phyloP scores from a whole-genome alignment of 106 monocot genomes.

The Dioscorea dumetorum region DNA sequence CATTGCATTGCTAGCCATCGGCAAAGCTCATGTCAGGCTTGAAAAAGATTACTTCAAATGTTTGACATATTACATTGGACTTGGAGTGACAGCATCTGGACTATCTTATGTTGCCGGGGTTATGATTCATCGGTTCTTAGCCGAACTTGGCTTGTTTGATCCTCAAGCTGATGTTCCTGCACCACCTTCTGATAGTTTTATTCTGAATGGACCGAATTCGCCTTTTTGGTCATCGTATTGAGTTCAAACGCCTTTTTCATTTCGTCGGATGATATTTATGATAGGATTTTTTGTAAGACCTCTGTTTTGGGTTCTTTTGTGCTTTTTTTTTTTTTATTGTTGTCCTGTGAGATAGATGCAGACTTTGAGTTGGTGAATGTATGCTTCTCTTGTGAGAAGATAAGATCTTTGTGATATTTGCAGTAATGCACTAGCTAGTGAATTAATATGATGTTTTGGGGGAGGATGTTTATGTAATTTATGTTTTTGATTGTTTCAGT shows the following conservation, averaged over 20 bases:
- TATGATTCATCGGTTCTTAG: slow-evolving; percentile 25
- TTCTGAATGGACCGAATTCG: not conserved
- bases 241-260: not conserved
- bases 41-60: slow-evolving; percentile 38
- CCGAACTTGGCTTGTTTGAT: slow-evolving; percentile 28
- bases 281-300: too few relatives aligned
- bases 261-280: too few relatives aligned
- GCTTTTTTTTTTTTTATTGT: too few relatives aligned
- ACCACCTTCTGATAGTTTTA: slow-evolving; percentile 4
- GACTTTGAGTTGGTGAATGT: too few relatives aligned
- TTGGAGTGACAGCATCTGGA: slow-evolving; percentile 37
- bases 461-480: too few relatives aligned
- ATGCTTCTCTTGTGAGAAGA: too few relatives aligned
- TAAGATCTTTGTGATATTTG: too few relatives aligned
- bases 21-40: slow-evolving; percentile 54
- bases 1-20: slow-evolving; percentile 50
- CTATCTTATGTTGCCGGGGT: slow-evolving; percentile 46
- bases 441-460: too few relatives aligned
- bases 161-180: slow-evolving; percentile 1
- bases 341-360: too few relatives aligned
- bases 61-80: slow-evolving; percentile 33
- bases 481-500: too few relatives aligned
- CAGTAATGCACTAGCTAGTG: too few relatives aligned
- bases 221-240: slow-evolving; percentile 16
- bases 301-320: too few relatives aligned